Evolutionary conservation across 1,284 basidiomycete genomes (phyloP), one percentile per base, ranked within the genome.

Genomic region (Boletus calvinii): DNA sequence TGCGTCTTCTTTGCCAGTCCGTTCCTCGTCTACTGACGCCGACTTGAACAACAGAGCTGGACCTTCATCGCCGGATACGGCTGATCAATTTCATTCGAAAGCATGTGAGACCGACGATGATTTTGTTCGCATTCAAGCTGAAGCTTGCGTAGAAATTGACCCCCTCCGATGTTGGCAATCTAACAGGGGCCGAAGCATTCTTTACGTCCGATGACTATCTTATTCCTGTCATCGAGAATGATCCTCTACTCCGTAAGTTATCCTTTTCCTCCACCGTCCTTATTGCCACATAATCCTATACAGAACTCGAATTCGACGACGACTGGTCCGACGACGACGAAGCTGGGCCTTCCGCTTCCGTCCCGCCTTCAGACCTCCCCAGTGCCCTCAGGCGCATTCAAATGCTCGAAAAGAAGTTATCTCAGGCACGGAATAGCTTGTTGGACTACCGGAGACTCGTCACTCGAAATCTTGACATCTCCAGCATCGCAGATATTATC

Each of bases 71-170:
- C 40, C 74, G 82, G 17, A 87, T 94, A 60, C 81, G 90, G 42
- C 71, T 97, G 48, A 84, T 97, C 67, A 96, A 97, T 70, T 90
- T 82, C 67, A 92, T 96, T 60, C 77, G 94, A 50, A 87, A 84
- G 72, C 75, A 83, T 63, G 85, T 85, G 46, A 53, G 64, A 40
- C 13, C 8, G 2, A 1, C 7, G 71, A 46, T 41, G 24, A n/a
- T 75, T 51, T 11, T 32, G 42, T 43, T 51, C 24, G 0, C 4
- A 20, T 24, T 8, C 38, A 22, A n/a, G 17, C 37, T 60, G 22
- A 55, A 41, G 13, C 32, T 48, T 31, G 20, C 20, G 5, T 59
- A 90, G 87, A 83, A 81, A 70, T 74, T 76, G 29, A 69, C 74
- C 2, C 69, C 79, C 3, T 58, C 67, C 12, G 74, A 77, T 34